Evolutionary conservation across 2,329 filamentous ascomycete genomes (phyloP).

Genomic region (Arachnomyces sp.): DNA sequence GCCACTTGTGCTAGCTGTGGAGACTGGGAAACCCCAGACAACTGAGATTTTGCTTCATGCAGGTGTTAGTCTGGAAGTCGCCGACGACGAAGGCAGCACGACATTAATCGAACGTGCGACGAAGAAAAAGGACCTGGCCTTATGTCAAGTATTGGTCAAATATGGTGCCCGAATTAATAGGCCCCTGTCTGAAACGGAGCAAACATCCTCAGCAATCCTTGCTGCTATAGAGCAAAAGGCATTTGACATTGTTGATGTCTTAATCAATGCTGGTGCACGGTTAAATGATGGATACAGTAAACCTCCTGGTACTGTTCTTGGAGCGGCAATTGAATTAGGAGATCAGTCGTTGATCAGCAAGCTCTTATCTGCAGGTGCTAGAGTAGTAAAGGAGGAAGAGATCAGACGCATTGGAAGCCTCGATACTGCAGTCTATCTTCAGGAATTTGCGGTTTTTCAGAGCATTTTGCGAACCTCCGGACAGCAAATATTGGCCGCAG

Average conservation of each 20-base stretch:
- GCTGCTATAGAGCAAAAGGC: neutral
- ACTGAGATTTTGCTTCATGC: slow-evolving; percentile 3
- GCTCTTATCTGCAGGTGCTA: slow-evolving; percentile 3
- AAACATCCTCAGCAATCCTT: slow-evolving; percentile 4
- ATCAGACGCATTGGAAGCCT: slow-evolving; percentile 2
- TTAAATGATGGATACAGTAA: slow-evolving; percentile 10
- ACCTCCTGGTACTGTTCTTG: slow-evolving; percentile 5
- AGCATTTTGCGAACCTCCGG: slow-evolving; percentile 1
- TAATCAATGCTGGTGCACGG: slow-evolving; percentile 8
- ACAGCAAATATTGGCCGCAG: slow-evolving; percentile 1
- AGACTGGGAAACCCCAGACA: neutral
- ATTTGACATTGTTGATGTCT: slow-evolving; percentile 7
- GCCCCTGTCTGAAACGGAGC: neutral
- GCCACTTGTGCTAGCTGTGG: slow-evolving; percentile 4
- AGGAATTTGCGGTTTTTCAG: slow-evolving; percentile 1
- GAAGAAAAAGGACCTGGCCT: slow-evolving; percentile 2
- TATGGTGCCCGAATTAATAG: slow-evolving; percentile 3
- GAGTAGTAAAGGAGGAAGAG: neutral
- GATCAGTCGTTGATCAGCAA: slow-evolving; percentile 2
- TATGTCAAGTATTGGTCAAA: slow-evolving; percentile 2
- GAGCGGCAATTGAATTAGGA: slow-evolving; percentile 5
- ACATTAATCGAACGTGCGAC: slow-evolving; percentile 3
- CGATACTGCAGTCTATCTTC: slow-evolving; percentile 3
- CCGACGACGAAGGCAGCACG: neutral
- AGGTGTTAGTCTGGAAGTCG: slow-evolving; percentile 1